phyloP scores from a whole-genome alignment of 2,329 filamentous ascomycete genomes.

The Myriosclerotinia curreyana region DNA sequence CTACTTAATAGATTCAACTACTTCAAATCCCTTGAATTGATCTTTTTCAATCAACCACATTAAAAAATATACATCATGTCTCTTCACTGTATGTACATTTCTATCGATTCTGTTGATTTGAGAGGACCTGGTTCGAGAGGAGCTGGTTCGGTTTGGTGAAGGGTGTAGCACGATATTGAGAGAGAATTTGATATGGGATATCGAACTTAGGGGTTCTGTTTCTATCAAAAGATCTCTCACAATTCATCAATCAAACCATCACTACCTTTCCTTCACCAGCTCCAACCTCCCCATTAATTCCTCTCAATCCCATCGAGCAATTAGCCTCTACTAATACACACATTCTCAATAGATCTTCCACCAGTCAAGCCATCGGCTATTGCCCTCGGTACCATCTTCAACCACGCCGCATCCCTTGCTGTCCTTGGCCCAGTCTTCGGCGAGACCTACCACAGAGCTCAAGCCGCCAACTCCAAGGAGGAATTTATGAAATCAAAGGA shows the following conservation, averaged over 20 bases:
- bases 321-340: conserved; percentile 7
- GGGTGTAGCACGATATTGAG: neutral
- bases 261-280: conserved; percentile 5
- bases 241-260: neutral
- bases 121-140: no score
- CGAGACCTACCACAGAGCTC: conserved; percentile 89
- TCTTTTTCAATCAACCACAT: conserved; percentile 23
- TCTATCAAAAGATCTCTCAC: neutral
- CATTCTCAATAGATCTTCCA: conserved; percentile 54
- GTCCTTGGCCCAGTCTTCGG: conserved; percentile 88
- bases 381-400: conserved; percentile 93
- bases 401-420: conserved; percentile 84
- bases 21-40: conserved; percentile 23
- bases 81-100: conserved; percentile 34
- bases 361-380: conserved; percentile 98
- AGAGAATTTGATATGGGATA: neutral
- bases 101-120: neutral
- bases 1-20: neutral
- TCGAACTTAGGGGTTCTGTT: neutral
- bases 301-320: neutral
- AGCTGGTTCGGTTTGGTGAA: neutral
- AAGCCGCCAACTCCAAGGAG: conserved; percentile 89
- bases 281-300: neutral
- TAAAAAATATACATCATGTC: conserved; percentile 32
- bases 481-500: conserved; percentile 95